These are phyloP conservation scores for Pseudonitzschia multiseries DNA, from an alignment of 108 stramenopile genomes.

Conservation along the genomic window DNA sequence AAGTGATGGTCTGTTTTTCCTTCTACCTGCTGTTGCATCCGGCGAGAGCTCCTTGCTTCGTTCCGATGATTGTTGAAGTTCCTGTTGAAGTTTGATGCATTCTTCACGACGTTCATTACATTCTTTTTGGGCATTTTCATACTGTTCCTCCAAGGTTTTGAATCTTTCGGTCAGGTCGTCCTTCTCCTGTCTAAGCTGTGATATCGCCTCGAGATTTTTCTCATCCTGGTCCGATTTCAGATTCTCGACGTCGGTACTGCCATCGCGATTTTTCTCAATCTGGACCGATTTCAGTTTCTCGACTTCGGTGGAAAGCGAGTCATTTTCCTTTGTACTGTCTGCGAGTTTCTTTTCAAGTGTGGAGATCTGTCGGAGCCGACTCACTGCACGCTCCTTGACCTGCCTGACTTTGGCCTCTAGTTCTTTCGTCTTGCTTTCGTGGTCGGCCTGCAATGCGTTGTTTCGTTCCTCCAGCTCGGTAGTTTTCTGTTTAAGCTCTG, in stretches of 20 bases:
- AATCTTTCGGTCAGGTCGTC: not conserved
- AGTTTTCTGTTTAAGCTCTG: not conserved
- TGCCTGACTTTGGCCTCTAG: not conserved
- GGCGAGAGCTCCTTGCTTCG: not conserved
- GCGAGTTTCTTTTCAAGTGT: not conserved
- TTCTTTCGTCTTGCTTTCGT: not conserved
- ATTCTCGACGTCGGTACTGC: not conserved
- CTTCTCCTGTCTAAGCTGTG: not conserved
- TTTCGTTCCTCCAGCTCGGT: not conserved
- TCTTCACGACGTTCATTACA: not conserved
- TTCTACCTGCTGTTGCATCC: not conserved
- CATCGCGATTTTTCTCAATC: not conserved
- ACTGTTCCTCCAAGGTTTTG: not conserved
- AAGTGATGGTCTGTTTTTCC: too few relatives aligned
- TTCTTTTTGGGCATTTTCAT: not conserved
- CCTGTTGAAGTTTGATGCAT: not conserved
- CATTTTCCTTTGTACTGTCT: not conserved
- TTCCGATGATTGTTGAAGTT: not conserved
- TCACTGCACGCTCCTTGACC: slow-evolving; percentile 3
- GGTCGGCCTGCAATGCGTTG: not conserved
- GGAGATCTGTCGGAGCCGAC: not conserved
- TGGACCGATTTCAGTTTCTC: not conserved
- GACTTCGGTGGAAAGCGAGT: not conserved
- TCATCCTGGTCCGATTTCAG: not conserved
- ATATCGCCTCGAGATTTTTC: not conserved